Conservation (phyloP, 495 filamentous ascomycete species). For the Podospora pseudopauciseta region DNA sequence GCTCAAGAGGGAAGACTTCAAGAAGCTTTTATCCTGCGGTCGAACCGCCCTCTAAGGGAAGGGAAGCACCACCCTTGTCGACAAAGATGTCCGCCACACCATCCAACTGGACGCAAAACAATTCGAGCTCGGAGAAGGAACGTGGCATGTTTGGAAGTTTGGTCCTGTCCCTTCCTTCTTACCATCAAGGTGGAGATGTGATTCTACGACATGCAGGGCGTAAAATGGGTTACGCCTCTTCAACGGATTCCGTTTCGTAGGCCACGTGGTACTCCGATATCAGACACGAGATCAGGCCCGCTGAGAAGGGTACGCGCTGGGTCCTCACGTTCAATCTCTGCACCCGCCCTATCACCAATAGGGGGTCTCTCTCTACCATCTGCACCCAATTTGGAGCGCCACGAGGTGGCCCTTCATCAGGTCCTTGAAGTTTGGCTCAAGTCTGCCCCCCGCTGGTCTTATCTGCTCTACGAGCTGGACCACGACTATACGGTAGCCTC, state of each 20-base stretch:
- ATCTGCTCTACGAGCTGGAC: too few relatives aligned
- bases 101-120: constrained; percentile 48
- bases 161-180: constrained; percentile 51
- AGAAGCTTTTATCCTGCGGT: constrained; percentile 36
- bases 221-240: constrained; percentile 37
- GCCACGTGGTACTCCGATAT: constrained; percentile 55
- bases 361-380: too few relatives aligned
- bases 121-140: constrained; percentile 47
- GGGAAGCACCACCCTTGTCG: constrained; percentile 45
- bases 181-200: constrained; percentile 51
- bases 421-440: too few relatives aligned
- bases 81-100: constrained; percentile 47
- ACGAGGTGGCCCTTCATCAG: too few relatives aligned
- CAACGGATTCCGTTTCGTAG: constrained; percentile 34
- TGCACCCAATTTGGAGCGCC: too few relatives aligned
- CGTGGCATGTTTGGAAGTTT: constrained; percentile 57
- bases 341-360: constrained; percentile 14
- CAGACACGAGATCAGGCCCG: constrained; percentile 48
- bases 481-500: too few relatives aligned
- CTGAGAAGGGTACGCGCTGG: constrained; percentile 48
- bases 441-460: too few relatives aligned
- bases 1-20: constrained; percentile 39
- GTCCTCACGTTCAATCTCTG: constrained; percentile 55
- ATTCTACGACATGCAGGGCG: constrained; percentile 40
- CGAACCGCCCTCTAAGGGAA: constrained; percentile 46